Evolutionary conservation across 202 grass and related monocot genomes (phyloP).

Genomic region (Musa balbisiana): DNA sequence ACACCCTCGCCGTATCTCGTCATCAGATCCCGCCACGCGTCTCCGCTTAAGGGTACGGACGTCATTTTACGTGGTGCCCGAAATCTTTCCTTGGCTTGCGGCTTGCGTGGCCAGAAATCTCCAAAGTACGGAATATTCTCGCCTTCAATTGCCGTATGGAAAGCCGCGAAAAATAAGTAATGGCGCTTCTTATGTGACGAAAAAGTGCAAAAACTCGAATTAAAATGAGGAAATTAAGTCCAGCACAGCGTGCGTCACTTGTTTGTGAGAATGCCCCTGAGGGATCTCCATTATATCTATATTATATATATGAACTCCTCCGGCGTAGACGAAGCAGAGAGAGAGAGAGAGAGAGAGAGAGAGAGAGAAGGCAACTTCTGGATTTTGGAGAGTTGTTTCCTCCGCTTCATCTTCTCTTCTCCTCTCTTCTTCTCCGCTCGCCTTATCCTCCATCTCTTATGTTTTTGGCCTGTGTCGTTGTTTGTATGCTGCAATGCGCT

Average conservation of each 20-base stretch:
- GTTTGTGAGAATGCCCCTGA: no score
- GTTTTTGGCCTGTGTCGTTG: background rate
- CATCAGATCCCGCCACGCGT: no score
- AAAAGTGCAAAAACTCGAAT: no score
- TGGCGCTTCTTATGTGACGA: no score
- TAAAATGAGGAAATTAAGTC: no score
- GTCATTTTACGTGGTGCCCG: no score
- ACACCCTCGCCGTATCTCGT: no score
- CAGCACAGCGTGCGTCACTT: no score
- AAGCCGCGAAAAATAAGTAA: background rate
- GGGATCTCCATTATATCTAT: no score
- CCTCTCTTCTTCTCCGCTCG: background rate
- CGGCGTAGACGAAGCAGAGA: background rate
- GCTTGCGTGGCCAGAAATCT: conserved; percentile 6
- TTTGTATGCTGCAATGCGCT: background rate
- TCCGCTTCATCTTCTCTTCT: background rate
- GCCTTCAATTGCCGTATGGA: background rate
- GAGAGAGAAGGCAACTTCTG: background rate
- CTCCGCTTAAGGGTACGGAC: no score
- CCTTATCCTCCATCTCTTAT: no score
- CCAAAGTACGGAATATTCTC: conserved; percentile 10
- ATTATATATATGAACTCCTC: background rate
- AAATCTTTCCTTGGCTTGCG: background rate
- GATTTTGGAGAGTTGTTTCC: background rate
- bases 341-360: background rate